Evolutionary conservation across 1,139 yeast genomes (phyloP), one percentile per base, ranked within the genome.

Genomic region (Zygosaccharomyces pseudobailii): DNA sequence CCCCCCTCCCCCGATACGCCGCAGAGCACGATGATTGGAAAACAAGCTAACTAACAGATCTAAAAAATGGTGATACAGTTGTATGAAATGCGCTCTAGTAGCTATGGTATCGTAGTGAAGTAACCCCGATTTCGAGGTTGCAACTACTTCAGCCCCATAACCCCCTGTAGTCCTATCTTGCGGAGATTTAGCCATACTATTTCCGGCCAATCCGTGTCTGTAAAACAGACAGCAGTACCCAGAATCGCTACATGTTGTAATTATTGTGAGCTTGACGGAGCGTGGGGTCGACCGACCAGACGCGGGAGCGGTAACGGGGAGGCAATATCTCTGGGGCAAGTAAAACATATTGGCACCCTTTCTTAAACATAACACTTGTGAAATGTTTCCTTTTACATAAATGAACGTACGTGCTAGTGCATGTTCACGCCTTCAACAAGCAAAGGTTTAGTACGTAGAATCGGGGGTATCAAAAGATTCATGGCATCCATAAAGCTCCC

Each of bases 401-500:
- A 27, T 27, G 10, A 3, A 27, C 30, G 8, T 27, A 9, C n/a
- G 30, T 27, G 30, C 30, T 27, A n/a, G 30, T n/a, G 10, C 30
- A 27, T 27, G 30, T 27, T 27, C n/a, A 9, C 30, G 6, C 10
- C 30, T 27, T 27, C 30, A 5, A n/a, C 30, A 27, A 27, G 32
- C 9, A 25, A 10, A 36, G 31, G 40, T n/a, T n/a, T 36, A 24
- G 20, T 36, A 13, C 40, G 40, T 24, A 25, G 31, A 13, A 23
- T 24, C 19, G 25, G 31, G 7, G 36, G 23, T 2, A 20, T 19
- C 6, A 34, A 19, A 10, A 36, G 40, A 17, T n/a, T 21, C 21
- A 36, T 36, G 40, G 40, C 40, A 36, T 36, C 40, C 13, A 36
- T 36, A 32, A 49, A 43, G 17, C 40, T 49, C 13, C 55, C 57